Conservation (phyloP, 2,329 filamentous ascomycete species). For the Monascus ruber region DNA sequence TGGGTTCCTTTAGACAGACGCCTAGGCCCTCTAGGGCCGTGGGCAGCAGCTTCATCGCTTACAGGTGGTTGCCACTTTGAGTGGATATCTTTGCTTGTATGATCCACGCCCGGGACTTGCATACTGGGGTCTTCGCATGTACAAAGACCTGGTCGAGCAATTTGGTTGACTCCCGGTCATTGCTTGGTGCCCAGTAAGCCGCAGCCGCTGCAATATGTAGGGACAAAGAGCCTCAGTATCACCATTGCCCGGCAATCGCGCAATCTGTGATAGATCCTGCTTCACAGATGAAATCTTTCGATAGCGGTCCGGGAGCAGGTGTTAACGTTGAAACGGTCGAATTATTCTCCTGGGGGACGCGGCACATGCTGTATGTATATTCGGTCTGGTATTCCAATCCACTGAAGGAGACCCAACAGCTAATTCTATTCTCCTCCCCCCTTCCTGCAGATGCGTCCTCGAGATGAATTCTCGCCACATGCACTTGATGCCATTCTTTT, state of each 20-base stretch:
- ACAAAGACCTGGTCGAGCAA: conserved; percentile 60
- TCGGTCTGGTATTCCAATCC: too few relatives aligned
- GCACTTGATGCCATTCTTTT: too few relatives aligned
- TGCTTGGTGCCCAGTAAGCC: conserved; percentile 67
- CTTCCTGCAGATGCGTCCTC: too few relatives aligned
- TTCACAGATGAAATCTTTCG: conserved; percentile 80
- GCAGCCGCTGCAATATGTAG: conserved; percentile 71
- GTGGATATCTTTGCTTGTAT: conserved; percentile 69
- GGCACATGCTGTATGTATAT: too few relatives aligned
- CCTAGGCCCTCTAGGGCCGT: conserved; percentile 60
- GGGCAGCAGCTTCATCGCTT: conserved; percentile 59
- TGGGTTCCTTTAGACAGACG: conserved; percentile 52
- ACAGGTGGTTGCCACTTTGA: conserved; percentile 58
- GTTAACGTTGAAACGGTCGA: too few relatives aligned
- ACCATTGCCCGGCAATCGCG: conserved; percentile 62
- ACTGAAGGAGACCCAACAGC: too few relatives aligned
- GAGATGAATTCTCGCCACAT: too few relatives aligned
- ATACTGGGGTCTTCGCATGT: conserved; percentile 58
- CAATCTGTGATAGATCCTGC: conserved; percentile 64
- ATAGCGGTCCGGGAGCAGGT: conserved; percentile 53
- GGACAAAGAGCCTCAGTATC: conserved; percentile 58
- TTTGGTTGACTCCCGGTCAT: conserved; percentile 54
- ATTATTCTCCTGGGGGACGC: too few relatives aligned
- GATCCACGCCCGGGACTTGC: conserved; percentile 76
- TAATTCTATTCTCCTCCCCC: too few relatives aligned